Percentiles rank a stretch among this genome's conserved stretches.
phyloP scores from a whole-genome alignment of 2,329 filamentous ascomycete genomes.

The Tolypocladium nubicola region DNA sequence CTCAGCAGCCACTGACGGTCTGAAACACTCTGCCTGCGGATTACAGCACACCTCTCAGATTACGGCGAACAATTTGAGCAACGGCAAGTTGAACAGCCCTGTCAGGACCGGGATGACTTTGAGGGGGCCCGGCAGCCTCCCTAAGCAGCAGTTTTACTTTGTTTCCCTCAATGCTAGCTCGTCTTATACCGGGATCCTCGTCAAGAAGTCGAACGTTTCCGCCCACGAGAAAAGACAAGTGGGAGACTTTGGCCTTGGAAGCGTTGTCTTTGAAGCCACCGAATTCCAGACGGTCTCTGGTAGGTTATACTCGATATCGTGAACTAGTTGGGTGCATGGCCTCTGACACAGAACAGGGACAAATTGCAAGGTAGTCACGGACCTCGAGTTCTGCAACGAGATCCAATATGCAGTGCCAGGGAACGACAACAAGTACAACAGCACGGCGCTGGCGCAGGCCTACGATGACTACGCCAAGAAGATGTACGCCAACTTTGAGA shows the following conservation, averaged over 20 bases:
- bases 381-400: constrained; percentile 80
- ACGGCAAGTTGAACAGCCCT: constrained; percentile 34
- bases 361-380: constrained; percentile 78
- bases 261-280: constrained; percentile 60
- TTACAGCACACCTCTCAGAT: constrained; percentile 57
- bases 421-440: constrained; percentile 54
- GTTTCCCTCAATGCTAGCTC: constrained; percentile 62
- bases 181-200: constrained; percentile 63
- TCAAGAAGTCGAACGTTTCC: constrained; percentile 43
- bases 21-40: constrained; percentile 76
- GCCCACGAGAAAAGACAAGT: constrained; percentile 27
- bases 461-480: constrained; percentile 68
- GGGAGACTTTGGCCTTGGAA: constrained; percentile 49
- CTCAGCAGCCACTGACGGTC: constrained; percentile 50
- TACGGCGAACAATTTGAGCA: constrained; percentile 35
- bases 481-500: constrained; percentile 69
- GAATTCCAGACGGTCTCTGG: constrained; percentile 70
- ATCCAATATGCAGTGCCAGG: constrained; percentile 87
- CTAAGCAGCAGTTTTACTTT: constrained; percentile 84
- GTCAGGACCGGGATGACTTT: constrained; percentile 57
- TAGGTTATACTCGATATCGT: constrained; percentile 29
- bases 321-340: not conserved
- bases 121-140: constrained; percentile 52
- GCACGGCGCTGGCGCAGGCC: constrained; percentile 51
- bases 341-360: constrained; percentile 38